phyloP scores from a whole-genome alignment of 73 alveolate species.

The Blepharisma stoltei region DNA sequence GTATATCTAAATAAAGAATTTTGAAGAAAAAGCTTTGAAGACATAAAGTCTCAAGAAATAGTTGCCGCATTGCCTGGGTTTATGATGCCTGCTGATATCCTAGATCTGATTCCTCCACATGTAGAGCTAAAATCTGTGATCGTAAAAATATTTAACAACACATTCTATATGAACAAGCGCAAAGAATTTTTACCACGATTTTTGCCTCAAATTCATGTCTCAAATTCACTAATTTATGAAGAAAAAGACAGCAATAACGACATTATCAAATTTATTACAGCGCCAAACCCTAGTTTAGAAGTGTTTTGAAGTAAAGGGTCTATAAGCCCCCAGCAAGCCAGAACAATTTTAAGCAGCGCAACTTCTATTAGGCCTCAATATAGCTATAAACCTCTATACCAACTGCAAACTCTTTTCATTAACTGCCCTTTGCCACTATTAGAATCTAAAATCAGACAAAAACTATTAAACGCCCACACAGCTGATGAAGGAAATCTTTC shows the following conservation, averaged over 20 bases:
- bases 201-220: conserved; percentile 16
- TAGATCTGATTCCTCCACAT: conserved; percentile 5
- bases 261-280: background rate
- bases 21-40: background rate
- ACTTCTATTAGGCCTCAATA: background rate
- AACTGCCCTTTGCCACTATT: background rate
- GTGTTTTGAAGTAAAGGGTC: background rate
- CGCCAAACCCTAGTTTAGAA: background rate
- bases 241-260: background rate
- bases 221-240: conserved; percentile 3
- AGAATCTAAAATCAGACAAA: background rate
- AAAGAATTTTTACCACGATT: conserved; percentile 43
- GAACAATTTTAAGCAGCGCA: background rate
- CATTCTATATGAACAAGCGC: conserved; percentile 45
- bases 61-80: background rate
- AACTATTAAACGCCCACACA: background rate
- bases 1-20: background rate
- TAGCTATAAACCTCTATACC: background rate
- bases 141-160: conserved; percentile 46
- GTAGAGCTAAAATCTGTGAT: conserved; percentile 44
- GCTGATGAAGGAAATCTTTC: background rate
- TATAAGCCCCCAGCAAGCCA: conserved; percentile 13
- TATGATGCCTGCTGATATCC: background rate
- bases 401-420: conserved; percentile 4
- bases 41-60: background rate